Percentiles rank a stretch among this genome's conserved stretches.
These are phyloP conservation scores for Skeletonema marinoi DNA, from an alignment of 108 stramenopile genomes.

Conservation along the genomic window DNA sequence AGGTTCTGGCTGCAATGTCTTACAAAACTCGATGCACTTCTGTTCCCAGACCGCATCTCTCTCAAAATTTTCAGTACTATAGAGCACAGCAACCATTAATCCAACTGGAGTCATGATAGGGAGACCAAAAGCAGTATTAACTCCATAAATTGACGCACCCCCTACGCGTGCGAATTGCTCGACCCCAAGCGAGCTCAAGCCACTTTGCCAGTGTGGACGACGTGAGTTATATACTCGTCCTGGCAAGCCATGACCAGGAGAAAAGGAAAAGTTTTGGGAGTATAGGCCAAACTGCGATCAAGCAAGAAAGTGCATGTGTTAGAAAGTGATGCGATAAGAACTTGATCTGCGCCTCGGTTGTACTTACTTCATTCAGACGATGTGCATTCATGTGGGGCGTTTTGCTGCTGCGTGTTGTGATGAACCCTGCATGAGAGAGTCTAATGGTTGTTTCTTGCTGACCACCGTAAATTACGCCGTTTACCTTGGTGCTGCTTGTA, in stretches of 20 bases:
- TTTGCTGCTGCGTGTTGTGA: conserved; percentile 35
- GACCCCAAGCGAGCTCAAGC: conserved; percentile 47
- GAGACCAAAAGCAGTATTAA: conserved; percentile 73
- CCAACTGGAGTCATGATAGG: conserved; percentile 65
- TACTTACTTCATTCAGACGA: conserved; percentile 33
- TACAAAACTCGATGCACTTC: conserved; percentile 35
- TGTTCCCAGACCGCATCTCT: conserved; percentile 45
- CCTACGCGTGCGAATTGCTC: conserved; percentile 66
- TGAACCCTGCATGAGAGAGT: conserved; percentile 28
- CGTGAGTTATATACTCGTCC: conserved; percentile 69
- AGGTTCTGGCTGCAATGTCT: conserved; percentile 60
- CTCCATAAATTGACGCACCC: conserved; percentile 74
- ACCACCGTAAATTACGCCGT: conserved; percentile 9
- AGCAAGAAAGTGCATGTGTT: conserved; percentile 32
- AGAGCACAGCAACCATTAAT: conserved; percentile 65
- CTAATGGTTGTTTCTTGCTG: conserved; percentile 6
- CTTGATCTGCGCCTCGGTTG: conserved; percentile 4
- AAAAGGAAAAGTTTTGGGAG: conserved; percentile 74
- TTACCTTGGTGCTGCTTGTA: conserved; percentile 12
- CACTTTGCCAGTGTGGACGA: conserved; percentile 55
- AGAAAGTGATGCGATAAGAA: conserved; percentile 47
- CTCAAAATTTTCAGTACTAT: conserved; percentile 50
- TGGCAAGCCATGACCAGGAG: conserved; percentile 68
- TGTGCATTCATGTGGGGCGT: neutral
- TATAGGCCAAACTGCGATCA: conserved; percentile 63